These are phyloP conservation scores for Cladosporium phlei DNA, from an alignment of 2,329 filamentous ascomycete genomes.

Conservation along the genomic window DNA sequence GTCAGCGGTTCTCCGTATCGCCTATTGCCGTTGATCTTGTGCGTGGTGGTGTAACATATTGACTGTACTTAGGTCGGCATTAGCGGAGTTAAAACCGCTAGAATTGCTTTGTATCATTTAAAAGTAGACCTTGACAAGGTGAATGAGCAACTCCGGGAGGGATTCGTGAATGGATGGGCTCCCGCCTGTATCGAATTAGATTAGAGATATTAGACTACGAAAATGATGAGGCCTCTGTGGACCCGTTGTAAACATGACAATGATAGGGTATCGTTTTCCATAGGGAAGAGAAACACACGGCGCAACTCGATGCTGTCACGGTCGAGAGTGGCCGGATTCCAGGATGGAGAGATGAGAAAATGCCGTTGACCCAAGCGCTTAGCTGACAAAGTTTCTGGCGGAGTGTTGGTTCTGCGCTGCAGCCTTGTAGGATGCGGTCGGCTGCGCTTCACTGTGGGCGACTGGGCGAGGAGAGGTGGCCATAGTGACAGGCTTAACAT, in stretches of 20 bases:
- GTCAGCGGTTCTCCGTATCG: too few relatives aligned
- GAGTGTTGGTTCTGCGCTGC: background rate
- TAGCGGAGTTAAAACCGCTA: too few relatives aligned
- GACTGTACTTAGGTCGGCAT: too few relatives aligned
- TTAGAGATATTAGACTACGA: conserved; percentile 2
- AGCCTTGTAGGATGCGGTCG: background rate
- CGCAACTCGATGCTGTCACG: too few relatives aligned
- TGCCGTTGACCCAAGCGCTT: background rate
- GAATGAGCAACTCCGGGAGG: too few relatives aligned
- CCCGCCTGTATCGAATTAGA: background rate
- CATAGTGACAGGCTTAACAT: background rate
- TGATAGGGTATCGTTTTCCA: conserved; percentile 1
- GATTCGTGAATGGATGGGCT: too few relatives aligned
- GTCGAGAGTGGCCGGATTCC: too few relatives aligned
- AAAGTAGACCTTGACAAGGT: too few relatives aligned
- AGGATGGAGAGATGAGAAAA: too few relatives aligned
- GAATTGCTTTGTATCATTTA: too few relatives aligned
- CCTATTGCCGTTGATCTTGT: too few relatives aligned
- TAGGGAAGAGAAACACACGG: background rate
- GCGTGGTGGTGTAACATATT: too few relatives aligned
- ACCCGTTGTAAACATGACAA: background rate
- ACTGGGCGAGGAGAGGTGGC: background rate
- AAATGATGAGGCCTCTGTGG: background rate
- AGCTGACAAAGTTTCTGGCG: conserved; percentile 1
- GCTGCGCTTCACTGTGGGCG: background rate